phyloP scores from a whole-genome alignment of 768 basidiomycete species.

The Rhodotorula kratochvilovae region DNA sequence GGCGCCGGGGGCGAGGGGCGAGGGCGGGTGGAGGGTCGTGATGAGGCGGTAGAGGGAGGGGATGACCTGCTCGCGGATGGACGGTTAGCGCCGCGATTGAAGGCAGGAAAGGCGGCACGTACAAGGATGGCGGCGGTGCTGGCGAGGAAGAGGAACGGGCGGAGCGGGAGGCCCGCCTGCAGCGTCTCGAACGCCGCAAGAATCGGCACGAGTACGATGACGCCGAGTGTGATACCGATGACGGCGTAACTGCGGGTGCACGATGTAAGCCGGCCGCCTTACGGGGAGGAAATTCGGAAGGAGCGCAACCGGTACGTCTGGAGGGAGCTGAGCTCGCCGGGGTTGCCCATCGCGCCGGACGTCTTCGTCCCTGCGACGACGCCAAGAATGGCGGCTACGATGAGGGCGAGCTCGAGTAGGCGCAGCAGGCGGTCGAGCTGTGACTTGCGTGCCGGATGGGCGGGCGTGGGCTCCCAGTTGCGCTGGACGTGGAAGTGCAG shows the following conservation, averaged over 20 bases:
- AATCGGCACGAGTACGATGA: neutral
- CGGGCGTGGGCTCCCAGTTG: neutral
- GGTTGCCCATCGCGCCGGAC: neutral
- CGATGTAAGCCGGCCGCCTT: no score
- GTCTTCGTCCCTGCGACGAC: neutral
- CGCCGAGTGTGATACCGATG: neutral
- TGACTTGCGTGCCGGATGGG: neutral
- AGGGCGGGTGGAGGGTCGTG: neutral
- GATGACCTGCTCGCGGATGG: neutral
- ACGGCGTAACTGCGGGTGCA: neutral
- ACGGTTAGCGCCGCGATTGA: neutral
- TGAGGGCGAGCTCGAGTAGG: neutral
- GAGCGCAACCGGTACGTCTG: neutral
- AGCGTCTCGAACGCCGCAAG: neutral
- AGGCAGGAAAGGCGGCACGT: neutral
- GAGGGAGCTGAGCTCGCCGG: neutral
- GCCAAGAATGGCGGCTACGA: constrained; percentile 15
- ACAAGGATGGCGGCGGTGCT: neutral
- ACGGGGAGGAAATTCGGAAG: neutral
- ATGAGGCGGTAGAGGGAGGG: constrained; percentile 9
- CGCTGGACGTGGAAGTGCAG: neutral
- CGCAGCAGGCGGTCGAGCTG: neutral
- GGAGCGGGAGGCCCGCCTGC: neutral
- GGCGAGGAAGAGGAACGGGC: neutral
- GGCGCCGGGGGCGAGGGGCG: neutral